Evolutionary conservation across 768 basidiomycete species (phyloP).

Genomic region (Fistulinella prunicolor): DNA sequence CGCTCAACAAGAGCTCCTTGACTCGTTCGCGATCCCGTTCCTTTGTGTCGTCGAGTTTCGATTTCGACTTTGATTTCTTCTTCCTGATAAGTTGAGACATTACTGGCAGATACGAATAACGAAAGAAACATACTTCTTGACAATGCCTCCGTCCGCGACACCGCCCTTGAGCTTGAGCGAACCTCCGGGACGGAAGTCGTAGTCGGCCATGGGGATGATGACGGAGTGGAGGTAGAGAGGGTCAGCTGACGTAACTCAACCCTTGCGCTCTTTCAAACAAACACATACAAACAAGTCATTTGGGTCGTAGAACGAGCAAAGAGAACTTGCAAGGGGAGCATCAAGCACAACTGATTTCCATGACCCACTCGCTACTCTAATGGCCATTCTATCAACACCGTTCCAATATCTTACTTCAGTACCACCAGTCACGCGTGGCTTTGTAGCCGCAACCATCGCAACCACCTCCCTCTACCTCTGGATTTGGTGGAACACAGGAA

Average conservation of each 20-base stretch:
- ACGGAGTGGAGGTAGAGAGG: conserved; percentile 10
- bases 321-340: neutral
- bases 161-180: conserved; percentile 89
- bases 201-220: conserved; percentile 66
- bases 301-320: neutral
- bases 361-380: conserved; percentile 30
- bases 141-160: conserved; percentile 71
- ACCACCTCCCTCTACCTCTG: conserved; percentile 61
- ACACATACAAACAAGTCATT: conserved; percentile 24
- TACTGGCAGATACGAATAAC: neutral
- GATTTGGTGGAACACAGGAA: conserved; percentile 53
- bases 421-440: conserved; percentile 76
- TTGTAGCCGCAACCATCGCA: conserved; percentile 59
- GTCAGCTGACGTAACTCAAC: conserved; percentile 31
- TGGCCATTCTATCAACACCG: conserved; percentile 78
- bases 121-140: conserved; percentile 65
- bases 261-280: conserved; percentile 15
- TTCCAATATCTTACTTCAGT: conserved; percentile 65
- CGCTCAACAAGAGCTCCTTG: conserved; percentile 51
- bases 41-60: conserved; percentile 47
- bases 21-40: conserved; percentile 41
- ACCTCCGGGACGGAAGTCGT: conserved; percentile 81
- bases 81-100: conserved; percentile 49
- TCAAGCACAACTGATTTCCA: conserved; percentile 5
- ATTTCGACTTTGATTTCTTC: conserved; percentile 77